A percentile compares a stretch with the other conserved stretches of the same genome.
phyloP scores from a whole-genome alignment of 225 moss, liverwort and hornwort species.

The Neckera pumila region DNA sequence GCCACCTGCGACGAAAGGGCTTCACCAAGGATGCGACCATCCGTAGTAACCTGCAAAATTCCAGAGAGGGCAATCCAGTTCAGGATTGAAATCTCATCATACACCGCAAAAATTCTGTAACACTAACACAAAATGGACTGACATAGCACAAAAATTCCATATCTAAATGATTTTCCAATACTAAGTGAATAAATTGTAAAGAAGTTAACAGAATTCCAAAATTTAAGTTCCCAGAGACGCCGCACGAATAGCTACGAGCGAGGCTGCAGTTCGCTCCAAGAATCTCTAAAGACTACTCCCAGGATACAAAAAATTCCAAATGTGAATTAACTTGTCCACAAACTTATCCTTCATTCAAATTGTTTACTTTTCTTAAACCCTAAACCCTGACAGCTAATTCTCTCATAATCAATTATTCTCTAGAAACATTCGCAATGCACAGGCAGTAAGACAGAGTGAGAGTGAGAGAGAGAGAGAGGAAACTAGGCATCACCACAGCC shows the following conservation, averaged over 20 bases:
- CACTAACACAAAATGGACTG: background rate
- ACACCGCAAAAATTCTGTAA: background rate
- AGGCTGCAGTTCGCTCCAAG: background rate
- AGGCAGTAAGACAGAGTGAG: background rate
- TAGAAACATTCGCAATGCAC: background rate
- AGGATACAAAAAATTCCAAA: background rate
- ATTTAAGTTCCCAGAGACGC: background rate
- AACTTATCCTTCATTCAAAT: background rate
- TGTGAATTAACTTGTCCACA: background rate
- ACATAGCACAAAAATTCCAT: background rate
- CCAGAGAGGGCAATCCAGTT: background rate
- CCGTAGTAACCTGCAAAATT: constrained; percentile 52
- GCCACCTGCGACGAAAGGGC: constrained; percentile 89
- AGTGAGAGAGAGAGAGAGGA: background rate
- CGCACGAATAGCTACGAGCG: background rate
- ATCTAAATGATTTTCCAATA: no score
- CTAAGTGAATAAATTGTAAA: background rate
- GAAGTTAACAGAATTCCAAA: background rate
- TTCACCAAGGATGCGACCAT: constrained; percentile 83
- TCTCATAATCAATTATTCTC: background rate
- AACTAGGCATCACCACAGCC: background rate
- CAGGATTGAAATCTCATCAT: background rate
- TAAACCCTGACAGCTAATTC: background rate
- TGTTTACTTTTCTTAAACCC: background rate
- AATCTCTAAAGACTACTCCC: background rate